Evolutionary conservation across 768 basidiomycete genomes (phyloP), one percentile per base, ranked within the genome.

Genomic region (Epithele typhae): DNA sequence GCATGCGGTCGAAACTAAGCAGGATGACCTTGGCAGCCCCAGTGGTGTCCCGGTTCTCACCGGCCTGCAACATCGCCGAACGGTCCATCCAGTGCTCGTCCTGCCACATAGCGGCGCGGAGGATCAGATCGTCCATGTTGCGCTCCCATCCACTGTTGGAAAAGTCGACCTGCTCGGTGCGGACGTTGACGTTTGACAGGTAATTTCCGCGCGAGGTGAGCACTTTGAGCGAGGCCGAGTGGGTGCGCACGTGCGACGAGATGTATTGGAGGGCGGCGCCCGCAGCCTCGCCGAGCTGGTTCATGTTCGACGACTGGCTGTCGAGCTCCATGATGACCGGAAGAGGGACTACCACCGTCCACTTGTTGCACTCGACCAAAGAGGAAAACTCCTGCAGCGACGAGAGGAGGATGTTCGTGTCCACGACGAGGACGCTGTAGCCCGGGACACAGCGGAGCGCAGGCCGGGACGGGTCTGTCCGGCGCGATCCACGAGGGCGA

Each of bases 241-340:
- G 85, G 3, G 85, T 75, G 40, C 85, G 87, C 49, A 97, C 67
- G 55, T 86, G 82, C 1, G 79, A 70, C 2, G 84, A 78, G 55
- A 97, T 78, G 58, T 91, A 96, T 0, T 72, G 53, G 49, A 96
- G 70, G 0, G 93, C 90, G 10, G 73, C 70, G 30, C 73, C 70
- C 0, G 96, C 93, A 0, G 88, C 81, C 37, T 80, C 75, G 33
- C 85, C 90, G 19, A 97, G 82, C 36, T 77, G 74, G 0, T 77
- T 64, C 0, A 77, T 66, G 53, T 87, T 84, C 46, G 70, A 65
- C 1, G 78, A 74, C 7, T 98, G 80, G n/a, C 93, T 92, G 55
- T 99, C 95, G 7, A 99, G 82, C 57, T 99, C 96, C 76, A 94
- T 97, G 60, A 98, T 78, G 51, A 96, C 95, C 0, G 93, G 94